Base-by-base conservation (phyloP, 768 basidiomycete species). In the Daedaleopsis nitida region DNA sequence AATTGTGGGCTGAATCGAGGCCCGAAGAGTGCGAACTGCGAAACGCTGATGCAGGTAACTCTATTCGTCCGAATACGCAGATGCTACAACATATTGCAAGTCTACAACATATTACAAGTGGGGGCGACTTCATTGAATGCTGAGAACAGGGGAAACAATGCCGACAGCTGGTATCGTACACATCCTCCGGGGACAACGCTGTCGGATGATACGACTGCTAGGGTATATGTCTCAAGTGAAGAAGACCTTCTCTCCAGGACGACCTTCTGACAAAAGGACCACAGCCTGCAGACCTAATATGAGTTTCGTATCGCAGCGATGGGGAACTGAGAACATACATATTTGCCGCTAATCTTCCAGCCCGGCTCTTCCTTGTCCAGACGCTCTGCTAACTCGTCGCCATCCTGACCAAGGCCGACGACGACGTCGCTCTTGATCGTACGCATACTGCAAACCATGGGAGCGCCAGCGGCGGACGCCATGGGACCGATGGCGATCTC, bases 281-380 rank as follows among this genome's bases (percentile, higher is more conserved):
- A 96, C 88, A 66, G 94, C 94, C 91, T 92, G 61, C 45, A 5
- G 11, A 23, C 12, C 19, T 3, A 17, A 13, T 27, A 6, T 45
- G n/a, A 37, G 24, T 49, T 51, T 24, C 52, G 16, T 16, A n/a
- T 13, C 10, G 16, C 5, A 35, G 27, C 34, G n/a, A 49, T 27
- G 13, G 27, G 37, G 7, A 19, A 19, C 42, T 19, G 38, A 24
- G 6, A 17, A 82, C 92, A 77, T 73, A 94, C 94, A 70, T 94
- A 96, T 92, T 96, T 95, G 50, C 94, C 94, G 52, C 91, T 92
- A 69, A 97, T 96, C 79, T 94, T 96, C 96, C 96, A 98, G 52
- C 96, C 96, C 17, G 90, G 86, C 70, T 97, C 94, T 27, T 83
- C 81, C 68, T 89, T 80, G 73, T 96, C 92, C n/a, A 97, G 79